These are phyloP conservation scores for Cladorrhinum sp. DNA, from an alignment of 2,329 filamentous ascomycete genomes.

Conservation along the genomic window DNA sequence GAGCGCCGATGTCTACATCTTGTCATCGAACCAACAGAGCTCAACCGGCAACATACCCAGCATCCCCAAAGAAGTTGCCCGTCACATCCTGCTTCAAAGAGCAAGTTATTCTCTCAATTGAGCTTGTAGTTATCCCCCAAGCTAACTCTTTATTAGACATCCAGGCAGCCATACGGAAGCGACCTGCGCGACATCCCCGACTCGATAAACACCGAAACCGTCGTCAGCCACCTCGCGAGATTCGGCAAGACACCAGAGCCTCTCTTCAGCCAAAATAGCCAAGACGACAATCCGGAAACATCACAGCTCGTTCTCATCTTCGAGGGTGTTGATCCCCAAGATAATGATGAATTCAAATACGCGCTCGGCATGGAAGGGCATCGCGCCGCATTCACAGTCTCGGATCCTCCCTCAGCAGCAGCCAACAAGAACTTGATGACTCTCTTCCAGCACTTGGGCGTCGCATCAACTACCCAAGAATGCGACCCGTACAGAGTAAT, in stretches of 20 bases:
- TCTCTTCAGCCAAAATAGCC: conserved; percentile 46
- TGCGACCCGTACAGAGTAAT: conserved; percentile 41
- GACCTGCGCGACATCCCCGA: conserved; percentile 46
- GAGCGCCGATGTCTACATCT: conserved; percentile 53
- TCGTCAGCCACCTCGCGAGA: conserved; percentile 55
- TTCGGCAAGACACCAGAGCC: conserved; percentile 53
- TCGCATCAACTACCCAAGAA: conserved; percentile 32
- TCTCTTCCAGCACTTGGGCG: conserved; percentile 35
- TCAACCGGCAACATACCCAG: conserved; percentile 35
- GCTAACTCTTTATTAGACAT: conserved; percentile 21
- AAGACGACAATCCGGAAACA: conserved; percentile 33
- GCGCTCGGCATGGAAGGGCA: conserved; percentile 36
- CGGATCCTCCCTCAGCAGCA: conserved; percentile 42
- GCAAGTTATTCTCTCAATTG: conserved; percentile 36
- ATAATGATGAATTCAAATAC: conserved; percentile 42
- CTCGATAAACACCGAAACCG: conserved; percentile 43
- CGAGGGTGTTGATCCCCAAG: conserved; percentile 51
- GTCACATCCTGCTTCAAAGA: conserved; percentile 59
- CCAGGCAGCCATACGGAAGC: conserved; percentile 38
- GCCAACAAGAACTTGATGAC: conserved; percentile 44
- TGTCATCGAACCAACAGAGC: conserved; percentile 36
- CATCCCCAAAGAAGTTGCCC: conserved; percentile 52
- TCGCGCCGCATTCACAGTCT: conserved; percentile 49
- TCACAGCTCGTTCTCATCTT: conserved; percentile 59
- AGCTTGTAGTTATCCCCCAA: neutral